Evolutionary conservation across 2,329 filamentous ascomycete genomes (phyloP), one percentile per base, ranked within the genome.

Genomic region (Arthrobotrys sphaeroides): DNA sequence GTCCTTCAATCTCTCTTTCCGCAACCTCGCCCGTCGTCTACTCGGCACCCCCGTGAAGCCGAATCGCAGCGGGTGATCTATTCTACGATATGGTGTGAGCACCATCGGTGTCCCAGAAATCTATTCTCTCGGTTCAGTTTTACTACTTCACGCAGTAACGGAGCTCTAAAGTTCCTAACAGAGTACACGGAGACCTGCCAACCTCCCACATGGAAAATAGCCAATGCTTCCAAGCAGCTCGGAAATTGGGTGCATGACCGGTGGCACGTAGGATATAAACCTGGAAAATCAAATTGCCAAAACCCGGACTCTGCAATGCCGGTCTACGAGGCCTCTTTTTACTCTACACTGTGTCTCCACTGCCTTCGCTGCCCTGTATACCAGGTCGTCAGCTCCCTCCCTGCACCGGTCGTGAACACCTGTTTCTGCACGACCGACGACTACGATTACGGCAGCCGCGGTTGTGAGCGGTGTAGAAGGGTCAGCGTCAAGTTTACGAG

Each of bases 61-160:
- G 9, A 16, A 3, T 2, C 18, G 5, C 28, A 40, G 4, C 18
- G 33, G 3, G 9, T 28, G 2, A 31, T 64, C 6, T 67, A 67
- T 18, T 67, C 62, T 3, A 67, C 62, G 10, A 59, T 67, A 57
- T 67, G 62, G 62, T 67, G 62, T 38, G 45, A 67, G 16, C 62
- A 67, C 24, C 62, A 67, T 18, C 49, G 62, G 1, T 67, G 62
- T 24, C 62, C 62, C 0, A 53, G 62, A 13, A 20, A 67, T 28
- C 18, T 67, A 45, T 43, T 67, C 24, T 36, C 26, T 7, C n/a
- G 12, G 6, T 10, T 33, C n/a, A 43, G 38, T 1, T 24, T n/a
- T 16, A 20, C 28, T 5, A 45, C 9, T n/a, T 26, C 26, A 1
- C 5, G 6, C 12, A 36, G 16, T 6, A 12, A 3, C 7, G 62